A percentile compares a stretch with the other conserved stretches of the same genome.
These are phyloP conservation scores for Pestalotiopsis sp. DNA, from an alignment of 2,329 filamentous ascomycete species.

Conservation along the genomic window DNA sequence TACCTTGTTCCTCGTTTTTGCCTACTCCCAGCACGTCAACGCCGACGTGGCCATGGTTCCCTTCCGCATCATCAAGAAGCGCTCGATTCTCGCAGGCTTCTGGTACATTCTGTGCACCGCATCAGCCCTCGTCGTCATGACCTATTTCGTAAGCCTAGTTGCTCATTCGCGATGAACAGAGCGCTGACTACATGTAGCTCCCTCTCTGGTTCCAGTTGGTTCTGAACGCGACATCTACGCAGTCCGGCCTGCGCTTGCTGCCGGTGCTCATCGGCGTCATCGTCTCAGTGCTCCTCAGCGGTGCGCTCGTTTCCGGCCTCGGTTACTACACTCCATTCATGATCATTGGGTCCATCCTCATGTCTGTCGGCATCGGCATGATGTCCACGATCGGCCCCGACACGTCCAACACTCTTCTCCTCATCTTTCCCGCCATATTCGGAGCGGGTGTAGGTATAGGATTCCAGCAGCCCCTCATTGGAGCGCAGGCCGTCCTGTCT, in stretches of 20 bases:
- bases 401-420: slow-evolving; percentile 28
- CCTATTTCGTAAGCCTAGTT: slow-evolving; percentile 18
- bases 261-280: slow-evolving; percentile 55
- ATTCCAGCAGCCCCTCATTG: slow-evolving; percentile 30
- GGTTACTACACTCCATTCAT: slow-evolving; percentile 46
- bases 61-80: slow-evolving; percentile 35
- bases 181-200: slow-evolving; percentile 18
- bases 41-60: slow-evolving; percentile 39
- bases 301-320: slow-evolving; percentile 34
- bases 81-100: slow-evolving; percentile 10
- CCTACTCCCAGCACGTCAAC: slow-evolving; percentile 35
- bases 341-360: slow-evolving; percentile 35
- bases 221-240: slow-evolving; percentile 52
- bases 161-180: slow-evolving; percentile 35
- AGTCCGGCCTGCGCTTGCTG: slow-evolving; percentile 57
- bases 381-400: slow-evolving; percentile 40
- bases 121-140: slow-evolving; percentile 33
- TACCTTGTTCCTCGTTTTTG: slow-evolving; percentile 41
- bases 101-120: slow-evolving; percentile 13
- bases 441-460: slow-evolving; percentile 41
- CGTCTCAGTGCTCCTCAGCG: slow-evolving; percentile 47
- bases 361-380: slow-evolving; percentile 41
- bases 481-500: not conserved
- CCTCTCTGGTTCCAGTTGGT: slow-evolving; percentile 58
- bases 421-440: slow-evolving; percentile 44